phyloP scores from a whole-genome alignment of 176 grass and related monocot genomes.

The Avena insularis region DNA sequence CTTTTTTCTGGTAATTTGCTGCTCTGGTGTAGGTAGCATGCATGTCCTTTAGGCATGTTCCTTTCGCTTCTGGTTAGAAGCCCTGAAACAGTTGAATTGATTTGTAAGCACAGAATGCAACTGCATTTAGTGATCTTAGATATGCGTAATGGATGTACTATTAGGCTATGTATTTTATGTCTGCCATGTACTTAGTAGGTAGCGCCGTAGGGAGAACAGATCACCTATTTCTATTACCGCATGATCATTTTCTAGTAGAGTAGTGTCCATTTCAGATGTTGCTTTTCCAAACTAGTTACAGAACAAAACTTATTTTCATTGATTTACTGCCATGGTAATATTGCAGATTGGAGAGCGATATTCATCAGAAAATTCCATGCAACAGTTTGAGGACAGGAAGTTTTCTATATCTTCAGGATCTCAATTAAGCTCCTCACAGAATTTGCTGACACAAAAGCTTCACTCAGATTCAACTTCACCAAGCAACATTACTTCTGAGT shows the following conservation, averaged over 20 bases:
- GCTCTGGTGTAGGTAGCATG: not conserved
- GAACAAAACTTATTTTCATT: conserved; percentile 21
- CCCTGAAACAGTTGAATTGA: conserved; percentile 31
- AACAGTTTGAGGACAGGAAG: conserved; percentile 56
- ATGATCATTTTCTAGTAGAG: conserved; percentile 4
- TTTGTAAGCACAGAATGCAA: not conserved
- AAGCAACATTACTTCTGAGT: conserved; percentile 72
- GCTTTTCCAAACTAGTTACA: not conserved
- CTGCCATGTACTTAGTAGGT: conserved; percentile 17
- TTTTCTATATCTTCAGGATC: conserved; percentile 51
- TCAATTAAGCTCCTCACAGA: conserved; percentile 48
- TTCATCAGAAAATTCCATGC: conserved; percentile 52
- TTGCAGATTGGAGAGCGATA: conserved; percentile 64
- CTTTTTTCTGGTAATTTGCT: not conserved
- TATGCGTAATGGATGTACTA: conserved; percentile 26
- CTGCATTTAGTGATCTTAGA: conserved; percentile 5
- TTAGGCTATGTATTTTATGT: conserved; percentile 23
- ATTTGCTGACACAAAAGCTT: conserved; percentile 53
- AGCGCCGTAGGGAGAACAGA: not conserved
- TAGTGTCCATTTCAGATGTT: conserved; percentile 4
- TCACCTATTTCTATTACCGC: not conserved
- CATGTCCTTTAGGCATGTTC: not conserved
- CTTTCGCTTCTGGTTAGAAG: not conserved
- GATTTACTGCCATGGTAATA: conserved; percentile 33
- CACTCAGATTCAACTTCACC: conserved; percentile 63